phyloP scores from a whole-genome alignment of 352 stramenopile species.

The Phytopythium montanum region DNA sequence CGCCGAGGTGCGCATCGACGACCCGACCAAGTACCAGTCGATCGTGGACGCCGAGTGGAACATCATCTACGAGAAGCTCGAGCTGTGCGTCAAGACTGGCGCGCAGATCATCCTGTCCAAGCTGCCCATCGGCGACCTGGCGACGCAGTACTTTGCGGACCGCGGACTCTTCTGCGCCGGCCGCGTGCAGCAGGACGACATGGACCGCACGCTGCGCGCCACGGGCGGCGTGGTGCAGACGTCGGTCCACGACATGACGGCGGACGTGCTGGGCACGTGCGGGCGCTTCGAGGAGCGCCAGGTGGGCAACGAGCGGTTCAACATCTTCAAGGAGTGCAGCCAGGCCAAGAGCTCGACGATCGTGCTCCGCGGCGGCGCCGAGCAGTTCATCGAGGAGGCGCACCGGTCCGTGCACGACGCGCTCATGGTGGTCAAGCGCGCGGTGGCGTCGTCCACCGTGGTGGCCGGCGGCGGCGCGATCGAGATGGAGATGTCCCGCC shows the following conservation, averaged over 20 bases:
- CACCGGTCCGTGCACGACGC: slow-evolving; percentile 98
- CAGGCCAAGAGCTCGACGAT: slow-evolving; percentile 96
- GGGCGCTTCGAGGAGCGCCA: slow-evolving; percentile 97
- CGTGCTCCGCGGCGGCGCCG: slow-evolving; percentile 95
- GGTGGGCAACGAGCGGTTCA: slow-evolving; percentile 97
- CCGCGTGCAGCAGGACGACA: slow-evolving; percentile 95
- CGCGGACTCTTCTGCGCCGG: slow-evolving; percentile 97
- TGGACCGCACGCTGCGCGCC: slow-evolving; percentile 95
- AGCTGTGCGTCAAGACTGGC: slow-evolving; percentile 87
- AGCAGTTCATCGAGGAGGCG: slow-evolving; percentile 99
- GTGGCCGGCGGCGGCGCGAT: slow-evolving; percentile 92
- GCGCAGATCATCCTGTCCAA: slow-evolving; percentile 98
- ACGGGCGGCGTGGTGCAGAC: slow-evolving; percentile 95
- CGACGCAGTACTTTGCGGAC: slow-evolving; percentile 99
- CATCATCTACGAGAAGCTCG: slow-evolving; percentile 99
- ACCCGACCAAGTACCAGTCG: slow-evolving; percentile 98
- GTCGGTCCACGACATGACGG: slow-evolving; percentile 91
- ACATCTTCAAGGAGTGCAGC: slow-evolving; percentile 97
- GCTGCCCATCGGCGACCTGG: slow-evolving; percentile 94
- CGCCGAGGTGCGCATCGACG: slow-evolving; percentile 96
- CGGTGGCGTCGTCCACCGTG: slow-evolving; percentile 89
- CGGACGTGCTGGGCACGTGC: slow-evolving; percentile 93
- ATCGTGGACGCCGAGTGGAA: slow-evolving; percentile 99
- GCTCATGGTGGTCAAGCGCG: slow-evolving; percentile 98
- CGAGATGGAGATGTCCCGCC: slow-evolving; percentile 92